Base-by-base conservation (phyloP, 2,329 filamentous ascomycete genomes). In the Trichoderma polysporum region DNA sequence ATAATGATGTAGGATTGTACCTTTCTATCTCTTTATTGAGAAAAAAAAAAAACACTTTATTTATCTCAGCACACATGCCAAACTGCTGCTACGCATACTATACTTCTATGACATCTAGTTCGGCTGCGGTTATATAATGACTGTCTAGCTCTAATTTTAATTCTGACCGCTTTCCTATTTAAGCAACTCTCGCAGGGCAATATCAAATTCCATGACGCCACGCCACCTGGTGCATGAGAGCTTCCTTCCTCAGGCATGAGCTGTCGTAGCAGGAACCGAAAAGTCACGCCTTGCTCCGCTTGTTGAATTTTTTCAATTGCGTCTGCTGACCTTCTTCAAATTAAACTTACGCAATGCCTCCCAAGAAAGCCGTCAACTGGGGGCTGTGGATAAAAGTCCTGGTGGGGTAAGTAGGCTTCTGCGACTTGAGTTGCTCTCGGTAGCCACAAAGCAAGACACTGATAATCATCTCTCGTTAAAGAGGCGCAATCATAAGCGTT, bases 401-500 rank as follows among this genome's bases (percentile, higher is more conserved):
- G 5, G 80, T 82, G 61, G 87, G 84, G 91, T 94, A 82, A 66
- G 63, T 54, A 33, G 80, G 88, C 78, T 27, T n/a, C 31, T 19
- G 27, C n/a, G 29, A 29, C 27, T 64, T 27, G 19, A 10, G 8
- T 47, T n/a, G 8, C 15, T 52, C 59, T 54, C 45, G 31, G 27
- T 39, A 25, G 19, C 1, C 13, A 62, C 66, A 66, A 19, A 66
- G 68, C 68, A 60, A 53, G 35, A 53, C 62, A 71, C 64, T 65
- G 27, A 37, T 31, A 52, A 67, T 69, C 62, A 67, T 68, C 45
- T 31, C 52, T 35, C 22, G 50, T 3, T 64, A 70, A 73, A 97
- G 94, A 68, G 92, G 91, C 72, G 84, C 83, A 49, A 79, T 84
- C 54, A 83, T 95, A 73, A 90, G 88, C 74, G 84, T 97, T 68